These are phyloP conservation scores for Sesbania bispinosa DNA, from an alignment of 306 rosid genomes.

Conservation along the genomic window DNA sequence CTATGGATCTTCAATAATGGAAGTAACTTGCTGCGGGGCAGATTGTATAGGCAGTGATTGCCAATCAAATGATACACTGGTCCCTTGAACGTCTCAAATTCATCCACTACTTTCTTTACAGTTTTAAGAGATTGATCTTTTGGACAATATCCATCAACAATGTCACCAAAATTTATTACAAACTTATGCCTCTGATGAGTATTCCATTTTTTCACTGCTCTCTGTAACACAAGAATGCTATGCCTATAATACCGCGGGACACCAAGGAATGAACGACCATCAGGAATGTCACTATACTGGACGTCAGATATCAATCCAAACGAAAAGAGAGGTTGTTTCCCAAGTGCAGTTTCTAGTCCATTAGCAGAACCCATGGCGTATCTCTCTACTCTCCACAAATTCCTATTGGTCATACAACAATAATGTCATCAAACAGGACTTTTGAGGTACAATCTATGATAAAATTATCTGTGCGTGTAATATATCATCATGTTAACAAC, in stretches of 20 bases:
- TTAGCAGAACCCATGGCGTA: conserved; percentile 51
- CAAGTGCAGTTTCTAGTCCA: conserved; percentile 24
- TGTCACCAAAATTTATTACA: conserved; percentile 74
- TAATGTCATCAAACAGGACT: conserved; percentile 17
- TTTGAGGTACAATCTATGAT: conserved; percentile 2
- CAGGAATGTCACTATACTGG: conserved; percentile 86
- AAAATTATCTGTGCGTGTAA: too few species aligned
- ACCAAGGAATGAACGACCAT: conserved; percentile 79
- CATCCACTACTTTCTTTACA: conserved; percentile 51
- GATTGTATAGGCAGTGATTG: conserved; percentile 95
- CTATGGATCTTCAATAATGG: conserved; percentile 63
- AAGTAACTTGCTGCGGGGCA: conserved; percentile 69
- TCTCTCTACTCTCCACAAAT: conserved; percentile 30
- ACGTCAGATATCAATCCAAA: conserved; percentile 91
- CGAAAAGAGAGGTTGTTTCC: conserved; percentile 63
- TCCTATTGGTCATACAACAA: conserved; percentile 36
- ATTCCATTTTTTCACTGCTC: conserved; percentile 85
- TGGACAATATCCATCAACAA: conserved; percentile 90
- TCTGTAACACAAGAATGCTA: conserved; percentile 63
- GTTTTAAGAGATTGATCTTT: conserved; percentile 60
- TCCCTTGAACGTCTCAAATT: conserved; percentile 63
- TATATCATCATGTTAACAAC: too few species aligned
- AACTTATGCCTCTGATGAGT: conserved; percentile 51
- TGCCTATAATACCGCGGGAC: conserved; percentile 85
- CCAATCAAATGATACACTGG: conserved; percentile 81